Base-by-base conservation (phyloP, 805 yeast species). In the Saturnispora halmiae region DNA sequence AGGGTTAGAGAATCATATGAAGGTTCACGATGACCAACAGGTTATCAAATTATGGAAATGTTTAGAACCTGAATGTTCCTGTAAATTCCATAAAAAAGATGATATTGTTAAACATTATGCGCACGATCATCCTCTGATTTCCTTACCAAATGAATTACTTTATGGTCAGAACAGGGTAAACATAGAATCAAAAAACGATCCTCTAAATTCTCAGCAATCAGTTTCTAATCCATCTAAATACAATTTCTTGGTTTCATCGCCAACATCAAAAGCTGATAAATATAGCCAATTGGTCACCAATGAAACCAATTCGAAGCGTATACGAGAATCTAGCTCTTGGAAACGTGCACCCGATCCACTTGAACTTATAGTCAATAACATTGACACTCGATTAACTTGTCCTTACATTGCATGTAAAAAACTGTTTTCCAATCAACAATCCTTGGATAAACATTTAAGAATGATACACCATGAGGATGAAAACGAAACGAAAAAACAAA, bases 1-100 rank as follows among this genome's bases (percentile, higher is more conserved):
- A 21, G 92, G 87, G 46, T 59, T 86, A 37, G 61, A 69, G 14
- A 75, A 79, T 65, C 96, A 88, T 55, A 76, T 82, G 86, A 59
- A 68, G 33, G 63, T 77, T 16, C 95, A 87, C 58, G 77, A 78
- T 48, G 75, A 69, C 4, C 51, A 54, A 2, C 64, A 66, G 14
- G 69, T 66, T 10, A 60, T 69, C n/a, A 75, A 70, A 46, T 60
- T 75, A 30, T 83, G 94, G 90, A 71, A 70, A 42, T 85, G 95
- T 60, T 55, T 59, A 2, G 63, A 65, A 40, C 57, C 60, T 2
- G 63, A 64, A 38, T 80, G 88, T 58, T 55, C 41, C 6, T 55
- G 58, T 14, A 56, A 68, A 24, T 81, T 75, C 51, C 67, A 69
- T 4, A 76, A 74, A 46, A 79, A 80, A 44, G 66, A 66, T 10